Conservation (phyloP, 129 eudicot genomes). For the Artemisia tridentata region DNA sequence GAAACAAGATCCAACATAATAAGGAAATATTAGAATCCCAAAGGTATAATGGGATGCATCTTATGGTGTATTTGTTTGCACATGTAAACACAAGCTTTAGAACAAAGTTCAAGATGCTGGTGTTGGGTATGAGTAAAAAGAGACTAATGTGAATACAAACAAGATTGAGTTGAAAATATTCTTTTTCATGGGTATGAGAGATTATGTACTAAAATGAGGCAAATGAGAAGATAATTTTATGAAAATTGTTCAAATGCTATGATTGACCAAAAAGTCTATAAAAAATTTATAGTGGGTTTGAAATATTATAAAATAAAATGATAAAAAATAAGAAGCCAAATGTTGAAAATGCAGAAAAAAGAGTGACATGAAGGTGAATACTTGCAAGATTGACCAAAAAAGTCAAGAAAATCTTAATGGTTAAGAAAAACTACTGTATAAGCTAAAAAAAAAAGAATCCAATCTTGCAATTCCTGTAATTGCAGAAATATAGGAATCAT, state of each 20-base stretch:
- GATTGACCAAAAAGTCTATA: conserved; percentile 4
- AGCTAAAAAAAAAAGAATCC: not conserved
- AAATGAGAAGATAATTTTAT: not conserved
- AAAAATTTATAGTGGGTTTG: not conserved
- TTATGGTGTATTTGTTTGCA: conserved; percentile 9
- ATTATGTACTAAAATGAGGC: not conserved
- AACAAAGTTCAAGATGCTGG: conserved; percentile 10
- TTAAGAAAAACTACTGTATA: conserved; percentile 19
- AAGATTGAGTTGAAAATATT: not conserved
- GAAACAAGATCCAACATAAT: conserved; percentile 11
- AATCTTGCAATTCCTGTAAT: not conserved
- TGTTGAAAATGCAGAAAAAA: not conserved
- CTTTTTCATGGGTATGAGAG: not conserved
- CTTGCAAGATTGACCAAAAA: conserved; percentile 13
- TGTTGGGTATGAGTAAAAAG: conserved; percentile 2
- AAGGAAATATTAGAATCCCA: conserved; percentile 5
- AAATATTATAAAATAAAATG: not conserved
- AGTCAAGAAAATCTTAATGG: conserved; percentile 6
- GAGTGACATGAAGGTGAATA: not conserved
- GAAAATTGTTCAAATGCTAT: not conserved
- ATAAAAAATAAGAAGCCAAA: not conserved
- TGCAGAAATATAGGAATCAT: conserved; percentile 1
- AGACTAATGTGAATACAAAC: not conserved
- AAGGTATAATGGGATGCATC: not conserved
- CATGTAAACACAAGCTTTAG: conserved; percentile 17